Conservation (phyloP, 139 green algal genomes). For the Asterochloris sp. region DNA sequence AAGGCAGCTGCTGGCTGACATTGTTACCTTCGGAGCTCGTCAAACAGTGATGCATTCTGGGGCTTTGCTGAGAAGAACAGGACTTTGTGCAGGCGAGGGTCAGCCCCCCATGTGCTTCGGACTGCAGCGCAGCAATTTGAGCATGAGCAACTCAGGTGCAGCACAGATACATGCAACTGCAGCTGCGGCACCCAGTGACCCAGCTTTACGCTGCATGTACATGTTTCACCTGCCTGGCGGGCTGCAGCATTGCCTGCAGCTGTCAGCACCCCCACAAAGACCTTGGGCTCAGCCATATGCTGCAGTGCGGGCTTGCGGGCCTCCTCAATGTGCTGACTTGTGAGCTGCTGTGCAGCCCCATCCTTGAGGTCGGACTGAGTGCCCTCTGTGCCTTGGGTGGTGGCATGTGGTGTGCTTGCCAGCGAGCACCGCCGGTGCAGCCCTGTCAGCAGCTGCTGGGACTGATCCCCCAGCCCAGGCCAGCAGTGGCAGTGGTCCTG, state of each 20-base stretch:
- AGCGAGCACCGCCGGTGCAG: neutral
- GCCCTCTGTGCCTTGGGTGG: too few relatives aligned
- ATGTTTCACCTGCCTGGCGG: neutral
- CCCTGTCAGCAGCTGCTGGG: neutral
- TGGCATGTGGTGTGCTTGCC: neutral
- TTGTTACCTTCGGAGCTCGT: slow-evolving; percentile 1
- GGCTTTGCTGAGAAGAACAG: slow-evolving; percentile 38
- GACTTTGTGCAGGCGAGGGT: slow-evolving; percentile 14
- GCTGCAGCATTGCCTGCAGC: neutral
- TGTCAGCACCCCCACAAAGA: slow-evolving; percentile 32
- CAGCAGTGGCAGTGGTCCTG: slow-evolving; percentile 15
- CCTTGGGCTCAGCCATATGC: neutral
- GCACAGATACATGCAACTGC: neutral
- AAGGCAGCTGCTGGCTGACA: neutral
- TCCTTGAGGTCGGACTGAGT: neutral
- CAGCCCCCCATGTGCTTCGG: slow-evolving; percentile 30
- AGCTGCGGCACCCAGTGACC: neutral
- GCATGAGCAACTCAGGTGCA: neutral
- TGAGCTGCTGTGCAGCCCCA: neutral
- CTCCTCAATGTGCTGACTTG: neutral
- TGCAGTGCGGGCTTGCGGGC: too few relatives aligned
- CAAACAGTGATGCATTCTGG: slow-evolving; percentile 19
- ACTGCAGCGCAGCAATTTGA: slow-evolving; percentile 22
- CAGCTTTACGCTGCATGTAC: too few relatives aligned
- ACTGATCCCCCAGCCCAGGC: neutral